Evolutionary conservation across 2,329 filamentous ascomycete species (phyloP).

Genomic region (Raffaelea arxii): DNA sequence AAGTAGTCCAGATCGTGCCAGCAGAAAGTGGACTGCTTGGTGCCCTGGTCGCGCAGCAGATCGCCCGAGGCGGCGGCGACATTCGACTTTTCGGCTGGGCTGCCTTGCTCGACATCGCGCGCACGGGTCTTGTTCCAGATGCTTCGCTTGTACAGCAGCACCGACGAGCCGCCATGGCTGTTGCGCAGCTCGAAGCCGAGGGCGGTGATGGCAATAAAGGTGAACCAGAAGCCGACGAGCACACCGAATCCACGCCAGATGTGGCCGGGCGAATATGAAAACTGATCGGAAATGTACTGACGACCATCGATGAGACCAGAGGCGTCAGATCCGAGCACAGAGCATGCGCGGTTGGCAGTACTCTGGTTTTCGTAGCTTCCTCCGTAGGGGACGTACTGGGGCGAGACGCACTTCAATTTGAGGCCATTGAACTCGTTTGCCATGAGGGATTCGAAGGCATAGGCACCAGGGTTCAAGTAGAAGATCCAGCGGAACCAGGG

Average conservation of each 20-base stretch:
- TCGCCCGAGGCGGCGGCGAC: neutral
- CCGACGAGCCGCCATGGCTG: constrained; percentile 49
- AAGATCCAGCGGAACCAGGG: constrained; percentile 58
- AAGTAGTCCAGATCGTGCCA: constrained; percentile 66
- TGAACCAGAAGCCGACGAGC: constrained; percentile 57
- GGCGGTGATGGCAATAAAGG: constrained; percentile 31
- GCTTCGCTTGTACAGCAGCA: constrained; percentile 10
- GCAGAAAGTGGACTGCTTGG: constrained; percentile 60
- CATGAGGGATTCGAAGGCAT: constrained; percentile 53
- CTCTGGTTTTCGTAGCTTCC: neutral
- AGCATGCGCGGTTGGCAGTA: constrained; percentile 2
- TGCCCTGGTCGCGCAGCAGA: constrained; percentile 2
- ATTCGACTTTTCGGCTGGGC: neutral
- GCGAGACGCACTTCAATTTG: constrained; percentile 38
- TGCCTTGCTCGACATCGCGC: neutral
- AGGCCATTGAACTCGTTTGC: constrained; percentile 47
- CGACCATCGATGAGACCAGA: constrained; percentile 39
- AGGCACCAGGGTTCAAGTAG: constrained; percentile 52
- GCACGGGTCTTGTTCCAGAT: neutral
- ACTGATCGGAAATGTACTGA: constrained; percentile 41
- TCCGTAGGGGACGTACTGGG: constrained; percentile 17
- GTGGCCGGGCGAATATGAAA: constrained; percentile 44
- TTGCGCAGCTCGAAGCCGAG: constrained; percentile 60
- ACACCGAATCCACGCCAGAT: constrained; percentile 73
- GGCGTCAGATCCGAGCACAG: neutral